These are phyloP conservation scores for Tolypocladium amazonense DNA, from an alignment of 2,329 filamentous ascomycete species.

Conservation along the genomic window DNA sequence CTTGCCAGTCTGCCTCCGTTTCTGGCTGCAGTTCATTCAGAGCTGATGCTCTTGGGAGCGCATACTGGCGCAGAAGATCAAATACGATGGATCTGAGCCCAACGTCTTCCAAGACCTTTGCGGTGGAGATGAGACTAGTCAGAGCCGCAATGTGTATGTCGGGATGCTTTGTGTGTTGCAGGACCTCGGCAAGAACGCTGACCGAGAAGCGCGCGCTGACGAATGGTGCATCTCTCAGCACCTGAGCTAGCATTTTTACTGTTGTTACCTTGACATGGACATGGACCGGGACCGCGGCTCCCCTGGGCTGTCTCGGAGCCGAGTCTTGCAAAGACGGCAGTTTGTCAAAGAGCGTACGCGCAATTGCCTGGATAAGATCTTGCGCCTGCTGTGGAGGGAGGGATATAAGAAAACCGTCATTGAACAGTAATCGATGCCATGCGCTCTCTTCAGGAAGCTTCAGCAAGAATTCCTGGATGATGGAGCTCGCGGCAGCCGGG, in stretches of 20 bases:
- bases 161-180: not conserved
- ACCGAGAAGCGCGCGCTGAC: not conserved
- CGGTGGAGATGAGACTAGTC: not conserved
- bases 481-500: not conserved
- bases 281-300: too few relatives aligned
- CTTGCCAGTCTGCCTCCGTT: not conserved
- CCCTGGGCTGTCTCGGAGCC: not conserved
- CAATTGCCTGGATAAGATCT: not conserved
- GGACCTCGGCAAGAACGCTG: not conserved
- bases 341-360: not conserved
- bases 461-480: not conserved
- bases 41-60: not conserved
- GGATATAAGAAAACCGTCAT: not conserved
- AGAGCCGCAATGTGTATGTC: not conserved
- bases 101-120: not conserved
- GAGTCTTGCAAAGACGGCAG: not conserved
- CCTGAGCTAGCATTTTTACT: not conserved
- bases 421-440: not conserved
- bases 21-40: not conserved
- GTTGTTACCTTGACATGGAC: not conserved
- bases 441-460: not conserved
- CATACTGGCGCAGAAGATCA: not conserved
- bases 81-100: not conserved
- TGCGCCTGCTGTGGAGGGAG: not conserved
- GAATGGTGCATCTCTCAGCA: not conserved